Evolutionary conservation across 306 rosid species (phyloP).

Genomic region (Heteromeles arbutifolia): DNA sequence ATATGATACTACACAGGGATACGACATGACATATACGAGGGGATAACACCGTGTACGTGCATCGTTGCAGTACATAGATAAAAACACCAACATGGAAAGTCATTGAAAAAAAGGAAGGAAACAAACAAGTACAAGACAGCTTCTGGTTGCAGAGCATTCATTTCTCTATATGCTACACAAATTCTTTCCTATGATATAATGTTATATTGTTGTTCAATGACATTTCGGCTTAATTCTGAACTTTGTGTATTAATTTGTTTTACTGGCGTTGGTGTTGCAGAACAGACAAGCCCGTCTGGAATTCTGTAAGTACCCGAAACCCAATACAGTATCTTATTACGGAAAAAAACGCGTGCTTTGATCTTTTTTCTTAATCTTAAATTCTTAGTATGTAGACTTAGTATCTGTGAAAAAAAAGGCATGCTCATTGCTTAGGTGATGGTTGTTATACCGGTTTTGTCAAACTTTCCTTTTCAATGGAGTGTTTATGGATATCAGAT

Average conservation of each 20-base stretch:
- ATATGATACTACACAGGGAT: no score
- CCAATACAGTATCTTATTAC: background rate
- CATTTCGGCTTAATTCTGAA: background rate
- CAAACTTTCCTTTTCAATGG: background rate
- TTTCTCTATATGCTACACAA: background rate
- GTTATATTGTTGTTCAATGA: background rate
- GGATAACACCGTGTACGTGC: no score
- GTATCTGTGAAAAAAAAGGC: background rate
- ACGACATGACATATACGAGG: no score
- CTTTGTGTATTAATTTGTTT: slow-evolving; percentile 28
- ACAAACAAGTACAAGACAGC: no score
- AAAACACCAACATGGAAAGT: background rate
- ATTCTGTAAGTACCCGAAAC: slow-evolving; percentile 66
- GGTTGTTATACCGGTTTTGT: background rate
- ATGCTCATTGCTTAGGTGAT: background rate
- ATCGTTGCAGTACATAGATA: background rate
- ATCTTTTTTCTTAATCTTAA: background rate
- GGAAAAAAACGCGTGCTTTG: background rate
- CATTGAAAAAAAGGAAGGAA: no score
- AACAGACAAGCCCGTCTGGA: slow-evolving; percentile 79
- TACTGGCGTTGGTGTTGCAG: slow-evolving; percentile 51
- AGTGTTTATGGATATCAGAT: background rate
- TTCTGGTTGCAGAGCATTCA: background rate
- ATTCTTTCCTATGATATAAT: background rate
- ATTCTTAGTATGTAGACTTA: no score